A percentile compares a stretch with the other conserved stretches of the same genome.
Evolutionary conservation across 2,329 filamentous ascomycete species (phyloP).

Genomic region (Aspergillus calidoustus): DNA sequence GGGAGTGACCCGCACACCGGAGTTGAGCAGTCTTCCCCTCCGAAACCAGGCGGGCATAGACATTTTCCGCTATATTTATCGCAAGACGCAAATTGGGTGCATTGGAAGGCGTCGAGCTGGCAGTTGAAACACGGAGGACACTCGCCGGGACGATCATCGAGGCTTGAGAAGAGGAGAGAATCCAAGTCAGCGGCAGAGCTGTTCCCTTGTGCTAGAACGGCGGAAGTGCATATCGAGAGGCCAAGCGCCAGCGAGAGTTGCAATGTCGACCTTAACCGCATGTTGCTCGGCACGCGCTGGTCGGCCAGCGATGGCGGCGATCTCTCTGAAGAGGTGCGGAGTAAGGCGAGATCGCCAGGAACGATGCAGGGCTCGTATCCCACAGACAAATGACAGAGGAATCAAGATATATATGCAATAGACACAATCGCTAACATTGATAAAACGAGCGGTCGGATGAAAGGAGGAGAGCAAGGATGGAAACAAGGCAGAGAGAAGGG

Average conservation of each 20-base stretch:
- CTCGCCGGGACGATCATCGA: conserved; percentile 68
- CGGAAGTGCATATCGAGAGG: conserved; percentile 29
- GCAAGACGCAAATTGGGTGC: conserved; percentile 87
- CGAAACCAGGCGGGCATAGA: conserved; percentile 87
- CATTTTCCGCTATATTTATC: conserved; percentile 92
- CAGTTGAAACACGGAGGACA: conserved; percentile 84
- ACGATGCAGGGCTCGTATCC: conserved; percentile 2
- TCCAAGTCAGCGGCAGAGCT: conserved; percentile 64
- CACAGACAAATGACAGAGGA: conserved; percentile 3
- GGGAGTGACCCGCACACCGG: conserved; percentile 91
- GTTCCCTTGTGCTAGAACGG: conserved; percentile 47
- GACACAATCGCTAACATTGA: not conserved
- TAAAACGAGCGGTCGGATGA: not conserved
- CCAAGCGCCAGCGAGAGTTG: conserved; percentile 32
- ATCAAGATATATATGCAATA: not conserved
- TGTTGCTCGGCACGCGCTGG: conserved; percentile 24
- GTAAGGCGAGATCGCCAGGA: conserved; percentile 19
- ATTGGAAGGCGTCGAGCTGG: conserved; percentile 87
- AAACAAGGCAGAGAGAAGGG: conserved; percentile 3
- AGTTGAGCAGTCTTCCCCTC: conserved; percentile 88
- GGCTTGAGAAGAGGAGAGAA: conserved; percentile 70
- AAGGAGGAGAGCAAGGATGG: conserved; percentile 6
- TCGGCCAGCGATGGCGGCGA: conserved; percentile 8
- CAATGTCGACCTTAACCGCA: conserved; percentile 32
- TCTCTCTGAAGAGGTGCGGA: conserved; percentile 19